Percentiles rank a stretch among this genome's conserved stretches.
Conservation (phyloP, 2,329 filamentous ascomycete genomes). For the Cercospora sp. region DNA sequence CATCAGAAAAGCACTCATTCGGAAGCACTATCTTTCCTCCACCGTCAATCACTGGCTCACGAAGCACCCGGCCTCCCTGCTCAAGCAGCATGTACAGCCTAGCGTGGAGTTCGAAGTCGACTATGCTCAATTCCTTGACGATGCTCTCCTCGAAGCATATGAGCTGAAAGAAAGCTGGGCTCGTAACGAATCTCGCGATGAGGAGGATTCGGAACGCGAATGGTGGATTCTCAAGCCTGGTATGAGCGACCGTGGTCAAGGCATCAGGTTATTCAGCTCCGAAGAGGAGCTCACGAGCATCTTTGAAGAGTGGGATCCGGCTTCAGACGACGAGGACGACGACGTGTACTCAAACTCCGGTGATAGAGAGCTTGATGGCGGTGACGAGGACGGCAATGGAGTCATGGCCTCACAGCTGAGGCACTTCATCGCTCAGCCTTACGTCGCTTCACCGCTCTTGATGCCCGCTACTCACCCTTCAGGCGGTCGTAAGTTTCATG, state of each 20-base stretch:
- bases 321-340: constrained; percentile 65
- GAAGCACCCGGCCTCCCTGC: constrained; percentile 72
- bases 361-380: constrained; percentile 30
- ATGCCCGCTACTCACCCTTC: constrained; percentile 50
- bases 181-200: constrained; percentile 57
- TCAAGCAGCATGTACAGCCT: constrained; percentile 71
- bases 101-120: constrained; percentile 90
- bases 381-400: constrained; percentile 46
- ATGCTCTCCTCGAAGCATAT: constrained; percentile 80
- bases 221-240: constrained; percentile 99
- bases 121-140: constrained; percentile 94
- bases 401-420: constrained; percentile 88
- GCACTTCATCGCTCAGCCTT: constrained; percentile 94
- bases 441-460: constrained; percentile 85
- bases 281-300: constrained; percentile 81
- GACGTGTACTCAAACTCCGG: constrained; percentile 37
- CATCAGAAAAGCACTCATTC: constrained; percentile 92
- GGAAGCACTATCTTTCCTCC: constrained; percentile 88
- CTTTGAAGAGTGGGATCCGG: constrained; percentile 88
- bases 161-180: constrained; percentile 78
- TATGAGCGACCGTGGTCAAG: constrained; percentile 95
- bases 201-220: constrained; percentile 49
- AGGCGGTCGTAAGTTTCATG: constrained; percentile 82
- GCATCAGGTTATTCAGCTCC: constrained; percentile 83
- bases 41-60: constrained; percentile 82